These are phyloP conservation scores for Salvia rosmarinus DNA, from an alignment of 257 asterid species.

Conservation along the genomic window DNA sequence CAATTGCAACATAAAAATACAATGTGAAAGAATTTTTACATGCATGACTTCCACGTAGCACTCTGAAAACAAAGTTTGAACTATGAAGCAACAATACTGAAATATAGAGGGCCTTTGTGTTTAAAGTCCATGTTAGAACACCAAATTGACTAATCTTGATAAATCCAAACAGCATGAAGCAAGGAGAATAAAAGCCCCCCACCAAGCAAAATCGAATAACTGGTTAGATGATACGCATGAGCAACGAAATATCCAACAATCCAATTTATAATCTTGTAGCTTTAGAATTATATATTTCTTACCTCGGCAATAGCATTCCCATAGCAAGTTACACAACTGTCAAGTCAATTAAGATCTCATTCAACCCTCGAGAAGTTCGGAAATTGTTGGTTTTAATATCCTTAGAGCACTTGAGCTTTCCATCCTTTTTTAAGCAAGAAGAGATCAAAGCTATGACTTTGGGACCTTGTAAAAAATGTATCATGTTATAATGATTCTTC, in stretches of 20 bases:
- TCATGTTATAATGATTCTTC: too few relatives aligned
- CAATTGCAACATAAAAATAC: too few relatives aligned
- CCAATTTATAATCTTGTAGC: constrained; percentile 17
- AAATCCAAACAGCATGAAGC: constrained; percentile 9
- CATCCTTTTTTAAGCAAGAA: constrained; percentile 55
- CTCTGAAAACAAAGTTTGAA: too few relatives aligned
- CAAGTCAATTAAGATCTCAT: constrained; percentile 61
- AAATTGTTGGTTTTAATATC: constrained; percentile 36
- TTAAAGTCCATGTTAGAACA: neutral
- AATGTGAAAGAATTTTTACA: too few relatives aligned
- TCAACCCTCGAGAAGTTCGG: constrained; percentile 48
- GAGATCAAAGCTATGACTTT: constrained; percentile 61
- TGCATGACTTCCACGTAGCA: too few relatives aligned
- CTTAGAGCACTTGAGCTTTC: constrained; percentile 37
- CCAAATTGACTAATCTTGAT: neutral
- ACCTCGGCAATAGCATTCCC: constrained; percentile 69
- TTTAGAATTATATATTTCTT: constrained; percentile 24
- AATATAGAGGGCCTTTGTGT: too few relatives aligned
- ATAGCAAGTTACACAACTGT: constrained; percentile 71
- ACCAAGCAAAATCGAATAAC: constrained; percentile 2
- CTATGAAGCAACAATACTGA: too few relatives aligned
- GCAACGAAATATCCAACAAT: constrained; percentile 14
- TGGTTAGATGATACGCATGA: neutral
- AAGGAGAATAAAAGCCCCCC: constrained; percentile 18
- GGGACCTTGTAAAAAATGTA: constrained; percentile 60